These are phyloP conservation scores for Pseudogymnoascus sp. DNA, from an alignment of 2,329 filamentous ascomycete genomes.

Conservation along the genomic window DNA sequence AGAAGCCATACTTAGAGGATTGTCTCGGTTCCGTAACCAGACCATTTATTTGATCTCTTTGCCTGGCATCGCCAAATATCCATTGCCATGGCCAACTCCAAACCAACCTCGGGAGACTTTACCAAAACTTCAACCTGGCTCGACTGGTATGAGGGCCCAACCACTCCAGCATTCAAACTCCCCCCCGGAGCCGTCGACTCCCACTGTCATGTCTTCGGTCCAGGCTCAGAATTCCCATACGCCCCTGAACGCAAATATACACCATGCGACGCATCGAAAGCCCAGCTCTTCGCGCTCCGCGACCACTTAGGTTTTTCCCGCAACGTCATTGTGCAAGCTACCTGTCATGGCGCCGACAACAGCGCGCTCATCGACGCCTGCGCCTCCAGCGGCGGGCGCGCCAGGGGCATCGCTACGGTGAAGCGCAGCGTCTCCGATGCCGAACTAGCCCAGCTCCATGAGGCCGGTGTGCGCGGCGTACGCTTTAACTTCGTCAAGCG, in stretches of 20 bases:
- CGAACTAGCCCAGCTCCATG: slow-evolving; percentile 22
- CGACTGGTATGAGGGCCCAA: not conserved
- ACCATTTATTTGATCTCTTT: not conserved
- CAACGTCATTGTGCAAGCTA: not conserved
- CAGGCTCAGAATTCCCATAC: not conserved
- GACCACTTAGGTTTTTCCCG: not conserved
- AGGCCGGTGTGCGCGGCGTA: slow-evolving; percentile 27
- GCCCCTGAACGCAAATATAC: not conserved
- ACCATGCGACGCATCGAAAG: not conserved
- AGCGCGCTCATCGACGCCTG: not conserved
- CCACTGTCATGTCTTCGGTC: not conserved
- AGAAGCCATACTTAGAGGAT: not conserved
- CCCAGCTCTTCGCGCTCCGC: not conserved
- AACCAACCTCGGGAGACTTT: slow-evolving; percentile 57
- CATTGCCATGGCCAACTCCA: slow-evolving; percentile 53
- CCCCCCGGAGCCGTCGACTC: not conserved
- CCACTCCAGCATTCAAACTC: not conserved
- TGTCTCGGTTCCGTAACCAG: not conserved
- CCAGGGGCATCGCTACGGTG: not conserved
- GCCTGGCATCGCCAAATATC: slow-evolving; percentile 48
- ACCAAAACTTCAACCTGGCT: not conserved
- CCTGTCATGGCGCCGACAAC: not conserved
- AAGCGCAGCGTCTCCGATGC: slow-evolving; percentile 10
- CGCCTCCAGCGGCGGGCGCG: not conserved
- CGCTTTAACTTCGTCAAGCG: slow-evolving; percentile 30